phyloP scores from a whole-genome alignment of 2,329 filamentous ascomycete genomes.

The Beauveria pseudobassiana region DNA sequence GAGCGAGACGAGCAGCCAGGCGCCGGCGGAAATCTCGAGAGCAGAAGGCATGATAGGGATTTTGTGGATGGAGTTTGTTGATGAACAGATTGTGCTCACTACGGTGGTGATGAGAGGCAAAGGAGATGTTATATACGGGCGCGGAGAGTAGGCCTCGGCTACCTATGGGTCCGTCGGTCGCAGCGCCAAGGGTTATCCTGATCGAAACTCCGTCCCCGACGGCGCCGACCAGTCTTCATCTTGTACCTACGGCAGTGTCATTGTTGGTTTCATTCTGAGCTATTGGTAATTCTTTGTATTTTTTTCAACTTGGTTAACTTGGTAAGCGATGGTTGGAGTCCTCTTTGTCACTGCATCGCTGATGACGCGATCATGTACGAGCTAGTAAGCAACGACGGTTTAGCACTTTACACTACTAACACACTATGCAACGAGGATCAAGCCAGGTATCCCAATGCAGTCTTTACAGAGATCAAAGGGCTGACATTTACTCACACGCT shows the following conservation, averaged over 20 bases:
- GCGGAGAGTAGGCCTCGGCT: conserved; percentile 2
- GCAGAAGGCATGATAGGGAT: conserved; percentile 3
- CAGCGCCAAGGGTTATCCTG: background rate
- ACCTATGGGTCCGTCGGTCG: conserved; percentile 6
- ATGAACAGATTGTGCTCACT: background rate
- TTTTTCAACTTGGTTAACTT: background rate
- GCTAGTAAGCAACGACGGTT: background rate
- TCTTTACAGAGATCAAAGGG: no score
- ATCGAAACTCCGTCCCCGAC: conserved; percentile 3
- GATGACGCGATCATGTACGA: conserved; percentile 8
- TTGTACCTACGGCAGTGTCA: background rate
- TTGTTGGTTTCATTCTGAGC: background rate
- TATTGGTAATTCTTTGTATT: background rate
- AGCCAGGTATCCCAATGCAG: no score
- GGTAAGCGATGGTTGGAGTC: background rate
- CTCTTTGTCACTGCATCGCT: background rate
- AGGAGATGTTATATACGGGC: background rate
- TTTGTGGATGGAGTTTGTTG: background rate
- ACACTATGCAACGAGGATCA: no score
- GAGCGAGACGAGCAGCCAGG: conserved; percentile 3
- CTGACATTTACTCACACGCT: no score
- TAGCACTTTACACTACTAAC: no score
- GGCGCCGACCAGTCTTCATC: background rate
- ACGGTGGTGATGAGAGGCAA: background rate
- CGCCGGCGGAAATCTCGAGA: conserved; percentile 4